A percentile compares a stretch with the other conserved stretches of the same genome.
Conservation (phyloP, 176 grass and related monocot species). For the Thinopyrum elongatum region DNA sequence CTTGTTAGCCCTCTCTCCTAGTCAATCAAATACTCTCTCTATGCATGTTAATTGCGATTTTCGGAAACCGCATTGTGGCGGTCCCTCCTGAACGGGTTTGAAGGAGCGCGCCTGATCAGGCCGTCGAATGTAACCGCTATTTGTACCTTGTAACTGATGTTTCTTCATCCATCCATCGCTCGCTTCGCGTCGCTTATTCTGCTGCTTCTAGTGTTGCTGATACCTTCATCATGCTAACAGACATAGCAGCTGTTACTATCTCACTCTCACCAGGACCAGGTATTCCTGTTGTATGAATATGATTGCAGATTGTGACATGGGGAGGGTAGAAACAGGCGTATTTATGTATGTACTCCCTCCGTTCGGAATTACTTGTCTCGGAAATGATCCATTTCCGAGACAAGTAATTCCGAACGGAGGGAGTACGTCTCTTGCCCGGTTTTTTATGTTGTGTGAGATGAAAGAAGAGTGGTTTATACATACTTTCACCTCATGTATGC, state of each 20-base stretch:
- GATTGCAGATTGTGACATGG: neutral
- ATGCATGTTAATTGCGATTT: conserved; percentile 37
- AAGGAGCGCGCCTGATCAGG: neutral
- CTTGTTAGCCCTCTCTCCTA: conserved; percentile 14
- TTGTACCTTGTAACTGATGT: conserved; percentile 30
- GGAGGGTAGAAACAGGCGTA: neutral
- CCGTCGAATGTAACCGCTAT: conserved; percentile 11
- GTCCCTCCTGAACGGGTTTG: conserved; percentile 18
- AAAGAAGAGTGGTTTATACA: neutral
- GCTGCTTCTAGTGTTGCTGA: neutral
- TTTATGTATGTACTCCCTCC: too few relatives aligned
- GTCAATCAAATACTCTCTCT: neutral
- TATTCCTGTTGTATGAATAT: neutral
- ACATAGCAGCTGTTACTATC: neutral
- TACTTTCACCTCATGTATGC: neutral
- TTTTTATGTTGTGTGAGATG: neutral
- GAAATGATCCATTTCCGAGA: too few relatives aligned
- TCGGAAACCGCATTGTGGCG: conserved; percentile 13
- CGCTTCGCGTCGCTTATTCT: neutral
- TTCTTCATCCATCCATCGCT: neutral
- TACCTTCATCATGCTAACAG: neutral
- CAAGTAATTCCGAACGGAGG: too few relatives aligned
- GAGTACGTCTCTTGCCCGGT: neutral
- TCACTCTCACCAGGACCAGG: neutral
- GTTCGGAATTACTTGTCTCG: too few relatives aligned